Conservation (phyloP, 2,329 filamentous ascomycete genomes). For the Diaporthe australafricana region DNA sequence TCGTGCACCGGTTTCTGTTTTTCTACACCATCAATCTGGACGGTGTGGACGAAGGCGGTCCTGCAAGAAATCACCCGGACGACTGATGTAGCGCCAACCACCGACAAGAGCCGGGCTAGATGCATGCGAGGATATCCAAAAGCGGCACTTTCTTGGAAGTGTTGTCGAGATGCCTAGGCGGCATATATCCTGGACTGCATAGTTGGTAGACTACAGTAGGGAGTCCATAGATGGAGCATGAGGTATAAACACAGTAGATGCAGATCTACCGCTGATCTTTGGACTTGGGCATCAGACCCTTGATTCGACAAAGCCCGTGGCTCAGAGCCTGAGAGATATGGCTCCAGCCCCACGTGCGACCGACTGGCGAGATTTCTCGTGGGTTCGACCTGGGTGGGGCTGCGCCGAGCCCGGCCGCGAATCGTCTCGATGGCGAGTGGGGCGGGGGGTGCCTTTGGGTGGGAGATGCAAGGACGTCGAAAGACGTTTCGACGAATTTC, state of each 20-base stretch:
- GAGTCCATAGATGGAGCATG: too few species aligned
- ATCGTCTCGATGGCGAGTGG: slow-evolving; percentile 25
- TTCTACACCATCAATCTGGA: background rate
- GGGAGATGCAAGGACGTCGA: slow-evolving; percentile 9
- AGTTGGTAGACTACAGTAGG: too few species aligned
- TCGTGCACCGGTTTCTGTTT: too few species aligned
- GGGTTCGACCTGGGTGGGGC: slow-evolving; percentile 32
- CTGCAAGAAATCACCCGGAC: background rate
- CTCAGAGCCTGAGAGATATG: background rate
- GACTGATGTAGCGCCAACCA: background rate
- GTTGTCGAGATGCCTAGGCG: background rate
- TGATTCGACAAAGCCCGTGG: background rate
- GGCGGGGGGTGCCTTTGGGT: slow-evolving; percentile 14
- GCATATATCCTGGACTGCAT: background rate
- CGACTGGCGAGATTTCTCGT: slow-evolving; percentile 37
- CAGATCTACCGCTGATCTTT: background rate
- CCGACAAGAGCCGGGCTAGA: background rate
- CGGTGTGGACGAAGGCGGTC: background rate
- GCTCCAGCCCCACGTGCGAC: slow-evolving; percentile 35
- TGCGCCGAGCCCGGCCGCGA: background rate
- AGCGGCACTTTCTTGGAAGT: background rate
- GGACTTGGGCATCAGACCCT: slow-evolving; percentile 1
- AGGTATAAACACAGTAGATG: background rate
- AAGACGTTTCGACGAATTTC: slow-evolving; percentile 19
- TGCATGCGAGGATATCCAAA: background rate